Evolutionary conservation across 2,329 filamentous ascomycete genomes (phyloP), one percentile per base, ranked within the genome.

Genomic region (Diaporthe aspalathi): DNA sequence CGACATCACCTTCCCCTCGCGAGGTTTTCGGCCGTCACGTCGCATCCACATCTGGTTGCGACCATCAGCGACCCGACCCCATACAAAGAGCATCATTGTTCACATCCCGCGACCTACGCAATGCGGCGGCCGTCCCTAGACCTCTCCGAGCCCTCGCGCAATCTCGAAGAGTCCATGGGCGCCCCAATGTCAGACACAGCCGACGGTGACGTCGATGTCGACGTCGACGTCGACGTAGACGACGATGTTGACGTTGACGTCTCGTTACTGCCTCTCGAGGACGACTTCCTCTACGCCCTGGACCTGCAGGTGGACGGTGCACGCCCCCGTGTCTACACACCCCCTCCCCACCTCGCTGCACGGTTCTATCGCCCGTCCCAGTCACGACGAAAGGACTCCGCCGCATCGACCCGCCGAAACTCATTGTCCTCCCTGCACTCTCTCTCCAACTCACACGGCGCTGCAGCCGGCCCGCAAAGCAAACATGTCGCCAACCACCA

Each of bases 401-500:
- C 93, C 17, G 89, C 92, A 29, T 94, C 93, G 1, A 94, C 93
- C 38, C 91, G 93, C 74, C 90, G 93, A 73, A 94, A 94, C 81
- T 94, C 92, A 70, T 88, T 94, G 38, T 94, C 93, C 5, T 95
- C 93, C 1, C 89, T 87, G 29, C 92, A 93, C 72, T 93, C 92
- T 20, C 35, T 71, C 14, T 90, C 90, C 73, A 90, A 89, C 67
- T 93, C 92, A 3, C 89, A 88, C 74, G 88, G 87, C 73, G 89
- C 86, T 76, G 81, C 84, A 73, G 82, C 83, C n/a, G 78, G 82
- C n/a, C 88, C 89, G 24, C 92, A 94, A 82, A 94, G 91, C 84
- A 93, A 93, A 79, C 88, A 93, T 80, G 85, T 94, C 69, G 92
- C 93, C 70, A 93, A 94, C 79, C 93, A 94, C 78, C 85, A 94